These are phyloP conservation scores for Ophiocytium majus DNA, from an alignment of 352 stramenopile genomes.

Conservation along the genomic window DNA sequence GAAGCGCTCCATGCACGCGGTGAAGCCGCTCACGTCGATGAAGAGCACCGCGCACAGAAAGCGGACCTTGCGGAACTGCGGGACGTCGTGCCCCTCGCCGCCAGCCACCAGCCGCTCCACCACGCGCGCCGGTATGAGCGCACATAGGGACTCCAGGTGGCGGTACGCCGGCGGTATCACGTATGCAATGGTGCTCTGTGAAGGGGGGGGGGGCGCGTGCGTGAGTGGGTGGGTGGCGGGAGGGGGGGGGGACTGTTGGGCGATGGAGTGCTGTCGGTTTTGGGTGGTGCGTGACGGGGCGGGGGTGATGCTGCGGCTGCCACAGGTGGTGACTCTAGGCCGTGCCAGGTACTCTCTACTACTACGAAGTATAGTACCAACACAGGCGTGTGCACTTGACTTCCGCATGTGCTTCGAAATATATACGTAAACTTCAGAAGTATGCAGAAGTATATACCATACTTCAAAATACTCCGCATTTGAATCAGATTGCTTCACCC, in stretches of 20 bases:
- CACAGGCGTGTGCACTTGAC: too few species aligned
- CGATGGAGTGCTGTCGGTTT: neutral
- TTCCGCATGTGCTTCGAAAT: too few species aligned
- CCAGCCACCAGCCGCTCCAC: conserved; percentile 22
- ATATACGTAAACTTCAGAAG: too few species aligned
- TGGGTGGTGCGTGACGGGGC: neutral
- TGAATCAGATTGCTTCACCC: too few species aligned
- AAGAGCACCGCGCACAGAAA: neutral
- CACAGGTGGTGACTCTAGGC: too few species aligned
- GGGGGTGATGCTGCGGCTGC: too few species aligned
- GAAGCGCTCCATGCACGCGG: conserved; percentile 34
- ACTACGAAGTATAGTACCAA: too few species aligned
- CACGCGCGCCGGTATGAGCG: conserved; percentile 28
- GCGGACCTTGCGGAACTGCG: neutral
- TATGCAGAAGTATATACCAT: too few species aligned
- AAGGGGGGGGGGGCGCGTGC: too few species aligned
- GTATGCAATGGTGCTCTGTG: neutral
- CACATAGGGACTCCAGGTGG: conserved; percentile 23
- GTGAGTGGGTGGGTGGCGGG: neutral
- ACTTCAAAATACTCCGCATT: too few species aligned
- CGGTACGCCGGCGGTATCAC: neutral
- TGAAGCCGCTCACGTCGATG: conserved; percentile 34
- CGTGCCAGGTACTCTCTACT: too few species aligned
- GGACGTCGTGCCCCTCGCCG: neutral
- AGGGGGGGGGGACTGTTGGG: neutral